Evolutionary conservation across 2,329 filamentous ascomycete genomes (phyloP).

Genomic region (Penicillium sp.): DNA sequence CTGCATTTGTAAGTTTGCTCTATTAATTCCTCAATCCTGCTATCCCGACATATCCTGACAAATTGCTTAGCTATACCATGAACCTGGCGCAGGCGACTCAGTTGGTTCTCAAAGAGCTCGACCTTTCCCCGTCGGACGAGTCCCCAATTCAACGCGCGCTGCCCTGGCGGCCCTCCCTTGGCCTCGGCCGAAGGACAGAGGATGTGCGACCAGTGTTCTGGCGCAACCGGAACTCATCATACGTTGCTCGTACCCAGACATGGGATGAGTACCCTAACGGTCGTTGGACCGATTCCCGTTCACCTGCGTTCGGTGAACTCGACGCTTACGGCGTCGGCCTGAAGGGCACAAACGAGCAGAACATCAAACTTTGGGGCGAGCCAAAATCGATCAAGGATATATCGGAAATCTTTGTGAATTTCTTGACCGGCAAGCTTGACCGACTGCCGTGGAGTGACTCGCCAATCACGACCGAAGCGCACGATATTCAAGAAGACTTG

Average conservation of each 20-base stretch:
- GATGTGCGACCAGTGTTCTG: conserved; percentile 98
- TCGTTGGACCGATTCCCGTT: conserved; percentile 95
- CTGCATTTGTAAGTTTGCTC: conserved; percentile 70
- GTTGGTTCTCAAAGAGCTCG: conserved; percentile 89
- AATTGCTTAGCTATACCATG: conserved; percentile 76
- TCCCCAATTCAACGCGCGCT: conserved; percentile 84
- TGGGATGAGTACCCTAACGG: conserved; percentile 99
- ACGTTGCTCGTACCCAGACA: conserved; percentile 90
- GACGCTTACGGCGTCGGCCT: conserved; percentile 92
- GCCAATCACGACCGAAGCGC: conserved; percentile 78
- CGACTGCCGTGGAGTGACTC: conserved; percentile 92
- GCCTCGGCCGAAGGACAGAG: conserved; percentile 81
- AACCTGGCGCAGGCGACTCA: conserved; percentile 92
- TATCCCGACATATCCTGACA: neutral
- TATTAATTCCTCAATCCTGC: neutral
- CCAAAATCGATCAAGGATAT: conserved; percentile 78
- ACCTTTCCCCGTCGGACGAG: conserved; percentile 73
- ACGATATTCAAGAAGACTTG: conserved; percentile 73
- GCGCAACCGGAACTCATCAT: conserved; percentile 95
- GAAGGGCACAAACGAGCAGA: conserved; percentile 92
- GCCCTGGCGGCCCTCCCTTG: conserved; percentile 94
- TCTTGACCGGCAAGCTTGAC: conserved; percentile 76
- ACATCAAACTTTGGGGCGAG: conserved; percentile 91
- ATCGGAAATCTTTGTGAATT: conserved; percentile 78
- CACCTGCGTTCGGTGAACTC: conserved; percentile 91